phyloP scores from a whole-genome alignment of 2,329 filamentous ascomycete species.

The Polychaeton citri region DNA sequence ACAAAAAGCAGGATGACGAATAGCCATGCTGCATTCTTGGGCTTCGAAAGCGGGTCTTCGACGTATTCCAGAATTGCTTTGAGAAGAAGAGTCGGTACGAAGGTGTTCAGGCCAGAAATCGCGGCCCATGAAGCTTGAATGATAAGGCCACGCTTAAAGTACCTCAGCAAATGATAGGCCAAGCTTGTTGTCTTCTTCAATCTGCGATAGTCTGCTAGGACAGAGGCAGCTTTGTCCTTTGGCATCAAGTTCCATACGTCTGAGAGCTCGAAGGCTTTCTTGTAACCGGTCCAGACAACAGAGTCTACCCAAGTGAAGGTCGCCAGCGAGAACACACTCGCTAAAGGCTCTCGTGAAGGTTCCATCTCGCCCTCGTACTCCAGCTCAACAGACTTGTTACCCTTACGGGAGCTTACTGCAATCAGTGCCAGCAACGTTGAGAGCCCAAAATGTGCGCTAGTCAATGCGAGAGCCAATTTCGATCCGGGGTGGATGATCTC shows the following conservation, averaged over 20 bases:
- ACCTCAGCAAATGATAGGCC: conserved; percentile 66
- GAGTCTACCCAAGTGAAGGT: conserved; percentile 87
- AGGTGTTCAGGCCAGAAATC: conserved; percentile 70
- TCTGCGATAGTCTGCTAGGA: conserved; percentile 73
- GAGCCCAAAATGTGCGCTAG: conserved; percentile 62
- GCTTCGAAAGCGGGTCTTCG: conserved; percentile 63
- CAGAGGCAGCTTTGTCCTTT: conserved; percentile 71
- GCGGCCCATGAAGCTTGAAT: conserved; percentile 70
- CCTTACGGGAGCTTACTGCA: conserved; percentile 71
- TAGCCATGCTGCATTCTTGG: conserved; percentile 83
- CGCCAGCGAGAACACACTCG: conserved; percentile 74
- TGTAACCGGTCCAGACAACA: conserved; percentile 81
- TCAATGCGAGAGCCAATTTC: conserved; percentile 46
- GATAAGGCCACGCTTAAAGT: conserved; percentile 66
- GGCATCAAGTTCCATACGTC: conserved; percentile 87
- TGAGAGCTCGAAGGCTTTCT: conserved; percentile 64
- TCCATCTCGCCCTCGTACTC: conserved; percentile 83
- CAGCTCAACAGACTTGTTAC: conserved; percentile 76
- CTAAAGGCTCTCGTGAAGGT: conserved; percentile 73
- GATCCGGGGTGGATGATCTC: conserved; percentile 65
- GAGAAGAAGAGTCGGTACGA: conserved; percentile 79
- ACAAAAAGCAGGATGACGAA: conserved; percentile 84
- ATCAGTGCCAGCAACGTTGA: conserved; percentile 62
- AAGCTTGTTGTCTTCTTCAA: conserved; percentile 69
- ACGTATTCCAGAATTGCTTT: conserved; percentile 89